Evolutionary conservation across 305 asterid genomes (phyloP), one percentile per base, ranked within the genome.

Genomic region (Salvia sclarea): DNA sequence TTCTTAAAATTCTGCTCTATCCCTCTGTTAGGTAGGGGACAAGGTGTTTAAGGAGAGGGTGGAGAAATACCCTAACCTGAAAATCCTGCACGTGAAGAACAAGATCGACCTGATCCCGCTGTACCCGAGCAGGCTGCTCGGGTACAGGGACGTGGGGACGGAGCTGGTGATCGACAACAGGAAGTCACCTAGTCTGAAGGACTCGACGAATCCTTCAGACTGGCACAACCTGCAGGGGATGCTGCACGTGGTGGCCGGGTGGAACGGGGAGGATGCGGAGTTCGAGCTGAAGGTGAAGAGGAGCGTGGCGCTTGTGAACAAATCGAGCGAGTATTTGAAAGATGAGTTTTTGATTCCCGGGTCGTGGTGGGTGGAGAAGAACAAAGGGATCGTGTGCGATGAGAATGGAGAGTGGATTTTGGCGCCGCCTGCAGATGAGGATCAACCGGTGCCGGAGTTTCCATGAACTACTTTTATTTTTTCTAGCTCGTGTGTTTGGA

Each of bases 331-430:
- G 10, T 73, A 84, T 74, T 63, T 90, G 82, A 90, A 84, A 10
- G 95, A 88, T 7, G 96, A 92, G 75, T 82, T 63, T 45, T 37
- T 92, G 85, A 74, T 88, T 76, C 98, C 96, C 0, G 90, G 85
- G 6, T 84, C 92, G 1, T 92, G 97, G 98, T 92, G 98, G 96
- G 30, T 86, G 37, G 97, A 92, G 85, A 92, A 86, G 90, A 92
- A 92, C 30, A 90, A 72, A 69, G 96, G 98, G 43, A 8, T 92
- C 80, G 75, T 82, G 37, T 55, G 55, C 4, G 88, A 76, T 57
- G 82, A 76, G n/a, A 61, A 73, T 25, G 95, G 90, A 7, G 93
- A 88, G 6, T 90, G 97, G 98, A 38, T 79, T 80, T 60, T 88
- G 84, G 81, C 79, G n/a, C 76, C 89, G 24, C 85, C 88, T 3